Evolutionary conservation across 352 stramenopile species (phyloP), one percentile per base, ranked within the genome.

Genomic region (Pythium chondricola): DNA sequence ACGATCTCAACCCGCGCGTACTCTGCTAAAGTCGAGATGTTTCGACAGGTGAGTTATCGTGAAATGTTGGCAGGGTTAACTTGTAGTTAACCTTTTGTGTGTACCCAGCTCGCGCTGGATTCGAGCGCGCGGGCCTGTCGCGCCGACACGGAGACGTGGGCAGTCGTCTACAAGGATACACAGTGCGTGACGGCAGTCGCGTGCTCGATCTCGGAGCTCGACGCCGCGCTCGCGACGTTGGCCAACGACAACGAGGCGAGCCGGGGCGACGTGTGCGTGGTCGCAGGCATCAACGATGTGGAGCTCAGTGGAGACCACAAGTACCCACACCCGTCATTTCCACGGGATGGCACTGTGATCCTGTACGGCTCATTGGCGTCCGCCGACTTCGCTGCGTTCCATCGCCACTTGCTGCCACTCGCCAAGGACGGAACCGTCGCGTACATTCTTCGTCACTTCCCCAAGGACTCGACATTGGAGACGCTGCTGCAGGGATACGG

Each of bases 401-500:
- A 96, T 39, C 16, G 51, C 9, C 67, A 67, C 36, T 56, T 95
- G 7, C 65, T 73, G n/a, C 55, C 58, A n/a, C 51, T 77, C 33
- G 83, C 84, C 5, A 65, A 80, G 52, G 44, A 54, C 13, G 73
- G 80, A 22, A 46, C 71, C 24, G 52, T 95, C 18, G 65, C 77
- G 61, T 96, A 96, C 61, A 87, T 95, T 56, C 63, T 89, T 31
- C 83, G 85, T 26, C 85, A 93, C 43, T 90, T 74, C 17, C 67
- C 85, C 2, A 71, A 70, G 33, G 67, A 92, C 43, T 74, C 80
- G 29, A 64, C 48, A 10, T 43, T 88, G 32, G 67, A 84, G 54
- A 95, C 88, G 37, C 58, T 88, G 32, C 53, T 97, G 8, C 85
- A 96, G 43, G 93, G 93, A 17, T 98, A 97, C 48, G 91, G 91